Conservation (phyloP, 345 rosid species). For the Ceriops zippeliana region DNA sequence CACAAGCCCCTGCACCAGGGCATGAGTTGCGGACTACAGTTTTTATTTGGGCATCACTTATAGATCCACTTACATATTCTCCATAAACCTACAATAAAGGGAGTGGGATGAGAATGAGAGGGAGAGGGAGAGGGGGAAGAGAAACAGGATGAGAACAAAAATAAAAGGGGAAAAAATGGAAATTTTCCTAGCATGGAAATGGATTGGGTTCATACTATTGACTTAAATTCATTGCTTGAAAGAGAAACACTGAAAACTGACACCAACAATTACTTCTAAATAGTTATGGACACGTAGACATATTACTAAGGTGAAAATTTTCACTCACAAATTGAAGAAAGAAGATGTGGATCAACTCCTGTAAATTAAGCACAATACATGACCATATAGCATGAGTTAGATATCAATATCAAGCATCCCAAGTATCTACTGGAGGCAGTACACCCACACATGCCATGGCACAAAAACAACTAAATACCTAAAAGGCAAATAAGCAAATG, state of each 20-base stretch:
- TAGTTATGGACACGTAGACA: too few species aligned
- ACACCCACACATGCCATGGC: not conserved
- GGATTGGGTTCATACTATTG: not conserved
- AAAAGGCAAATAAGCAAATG: not conserved
- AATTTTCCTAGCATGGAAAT: not conserved
- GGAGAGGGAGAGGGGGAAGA: not conserved
- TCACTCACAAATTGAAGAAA: too few species aligned
- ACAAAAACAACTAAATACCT: not conserved
- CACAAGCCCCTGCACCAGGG: constrained; percentile 99
- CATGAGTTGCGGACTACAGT: constrained; percentile 76
- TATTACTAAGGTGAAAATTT: too few species aligned
- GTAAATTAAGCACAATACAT: not conserved
- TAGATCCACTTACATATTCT: constrained; percentile 79
- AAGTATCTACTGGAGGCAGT: not conserved
- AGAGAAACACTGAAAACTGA: not conserved
- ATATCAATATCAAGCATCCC: not conserved
- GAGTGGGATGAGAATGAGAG: too few species aligned
- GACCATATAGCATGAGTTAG: not conserved
- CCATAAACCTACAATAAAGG: constrained; percentile 58
- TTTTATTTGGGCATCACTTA: constrained; percentile 71
- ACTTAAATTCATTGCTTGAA: not conserved
- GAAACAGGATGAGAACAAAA: not conserved
- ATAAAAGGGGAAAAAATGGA: not conserved
- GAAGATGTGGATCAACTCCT: too few species aligned
- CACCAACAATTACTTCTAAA: too few species aligned